Evolutionary conservation across 2,329 filamentous ascomycete species (phyloP).

Genomic region (Cladosporium sp.): DNA sequence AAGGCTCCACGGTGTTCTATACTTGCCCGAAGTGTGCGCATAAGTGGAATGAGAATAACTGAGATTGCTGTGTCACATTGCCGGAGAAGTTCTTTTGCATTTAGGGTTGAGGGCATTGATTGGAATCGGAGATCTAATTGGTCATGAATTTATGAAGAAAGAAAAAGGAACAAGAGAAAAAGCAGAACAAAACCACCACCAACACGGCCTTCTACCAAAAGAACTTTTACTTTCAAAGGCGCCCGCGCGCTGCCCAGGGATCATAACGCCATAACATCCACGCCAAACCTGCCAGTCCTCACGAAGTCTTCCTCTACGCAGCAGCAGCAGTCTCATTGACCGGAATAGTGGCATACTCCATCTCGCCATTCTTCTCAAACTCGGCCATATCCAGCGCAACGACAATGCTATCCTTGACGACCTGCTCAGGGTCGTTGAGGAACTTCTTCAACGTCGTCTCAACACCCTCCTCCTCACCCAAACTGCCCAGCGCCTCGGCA

Average conservation of each 20-base stretch:
- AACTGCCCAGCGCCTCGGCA: conserved; percentile 88
- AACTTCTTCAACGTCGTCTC: conserved; percentile 80
- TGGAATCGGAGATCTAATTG: too few relatives aligned
- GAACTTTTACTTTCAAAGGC: background rate
- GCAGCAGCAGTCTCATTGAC: conserved; percentile 15
- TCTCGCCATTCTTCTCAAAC: conserved; percentile 83
- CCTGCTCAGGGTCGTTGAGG: conserved; percentile 83
- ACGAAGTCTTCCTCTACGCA: background rate
- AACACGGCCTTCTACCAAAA: too few relatives aligned
- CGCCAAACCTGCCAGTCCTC: background rate
- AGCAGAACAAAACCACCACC: background rate
- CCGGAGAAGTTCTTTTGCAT: too few relatives aligned
- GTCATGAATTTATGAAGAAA: conserved; percentile 10
- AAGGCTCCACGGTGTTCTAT: conserved; percentile 91
- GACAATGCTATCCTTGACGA: conserved; percentile 90
- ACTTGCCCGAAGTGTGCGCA: conserved; percentile 75
- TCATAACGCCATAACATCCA: background rate
- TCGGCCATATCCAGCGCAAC: conserved; percentile 98
- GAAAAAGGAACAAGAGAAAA: background rate
- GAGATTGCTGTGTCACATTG: conserved; percentile 29
- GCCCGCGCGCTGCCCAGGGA: background rate
- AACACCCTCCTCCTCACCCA: conserved; percentile 90
- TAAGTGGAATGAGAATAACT: conserved; percentile 67
- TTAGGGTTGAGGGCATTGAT: too few relatives aligned
- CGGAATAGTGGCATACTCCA: conserved; percentile 89